Percentiles rank a stretch among this genome's conserved stretches.
Conservation (phyloP, 805 yeast genomes). For the Yamadazyma olivae region DNA sequence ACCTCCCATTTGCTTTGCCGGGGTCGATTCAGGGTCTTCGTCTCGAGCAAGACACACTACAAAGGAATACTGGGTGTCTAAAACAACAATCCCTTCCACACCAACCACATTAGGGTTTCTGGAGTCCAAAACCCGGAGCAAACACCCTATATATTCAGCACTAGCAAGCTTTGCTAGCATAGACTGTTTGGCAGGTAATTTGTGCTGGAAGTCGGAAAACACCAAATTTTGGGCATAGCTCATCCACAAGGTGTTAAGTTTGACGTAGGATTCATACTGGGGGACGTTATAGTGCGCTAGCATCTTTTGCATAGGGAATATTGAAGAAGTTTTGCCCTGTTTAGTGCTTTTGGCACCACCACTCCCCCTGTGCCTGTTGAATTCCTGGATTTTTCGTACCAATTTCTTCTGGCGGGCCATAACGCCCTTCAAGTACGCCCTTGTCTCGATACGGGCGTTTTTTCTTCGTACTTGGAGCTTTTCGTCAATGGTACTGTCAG, state of each 20-base stretch:
- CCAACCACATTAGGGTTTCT: constrained; percentile 58
- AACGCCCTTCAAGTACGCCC: constrained; percentile 36
- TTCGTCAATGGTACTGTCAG: constrained; percentile 12
- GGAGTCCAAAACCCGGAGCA: constrained; percentile 55
- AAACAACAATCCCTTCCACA: constrained; percentile 67
- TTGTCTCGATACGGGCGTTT: constrained; percentile 41
- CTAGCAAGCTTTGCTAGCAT: constrained; percentile 59
- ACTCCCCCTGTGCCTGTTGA: no score
- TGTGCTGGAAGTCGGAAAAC: constrained; percentile 22
- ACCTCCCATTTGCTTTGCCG: constrained; percentile 52
- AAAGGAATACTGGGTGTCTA: constrained; percentile 79
- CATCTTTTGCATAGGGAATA: constrained; percentile 20
- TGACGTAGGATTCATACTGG: constrained; percentile 47
- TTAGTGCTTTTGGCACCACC: constrained; percentile 18
- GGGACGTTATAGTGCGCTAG: constrained; percentile 30
- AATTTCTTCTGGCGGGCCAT: constrained; percentile 37
- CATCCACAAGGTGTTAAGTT: constrained; percentile 71
- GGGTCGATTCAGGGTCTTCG: constrained; percentile 19
- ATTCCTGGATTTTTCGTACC: constrained; percentile 33
- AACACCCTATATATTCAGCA: constrained; percentile 83
- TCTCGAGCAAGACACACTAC: constrained; percentile 53
- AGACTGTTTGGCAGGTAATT: constrained; percentile 22
- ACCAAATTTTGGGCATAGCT: constrained; percentile 59
- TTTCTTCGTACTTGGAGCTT: constrained; percentile 17
- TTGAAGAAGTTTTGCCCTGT: no score